Base-by-base conservation (phyloP, 805 yeast genomes). In the Barnettozyma californica region DNA sequence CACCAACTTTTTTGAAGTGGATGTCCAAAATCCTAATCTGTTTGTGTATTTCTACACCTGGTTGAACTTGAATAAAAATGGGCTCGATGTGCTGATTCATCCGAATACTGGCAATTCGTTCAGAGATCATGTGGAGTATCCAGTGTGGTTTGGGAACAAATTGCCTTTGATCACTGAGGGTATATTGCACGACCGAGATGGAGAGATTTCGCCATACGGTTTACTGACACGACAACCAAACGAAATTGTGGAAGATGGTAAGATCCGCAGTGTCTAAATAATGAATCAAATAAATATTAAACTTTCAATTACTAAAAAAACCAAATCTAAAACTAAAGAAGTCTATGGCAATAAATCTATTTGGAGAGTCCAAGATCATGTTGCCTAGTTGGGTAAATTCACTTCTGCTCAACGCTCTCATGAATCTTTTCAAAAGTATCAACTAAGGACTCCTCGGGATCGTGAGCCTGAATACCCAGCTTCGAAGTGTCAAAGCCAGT, bases 401-500 rank as follows among this genome's bases (percentile, higher is more conserved):
- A n/a, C 34, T 40, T 26, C 26, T 7, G 11, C 20, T 16, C 21
- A 16, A 25, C 47, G 19, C 31, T 29, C 9, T 43, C 38, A 5
- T 36, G 34, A n/a, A 9, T 29, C 36, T 47, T 51, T 11, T 34
- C 43, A 9, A 23, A 14, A 7, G 44, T 37, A 39, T 41, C 48
- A 11, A 37, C 48, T 18, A 33, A 23, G 29, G 50, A 47, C 25
- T 43, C 43, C 11, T 43, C 43, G 11, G 47, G 42, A 14, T 29
- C 11, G 37, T 40, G 46, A 42, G 21, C 42, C 18, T 55, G 57
- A 27, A 48, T 57, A 47, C 72, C 95, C 61, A 88, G 67, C 57
- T 71, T 75, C 29, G 75, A 53, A 46, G 79, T 71, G 63, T 89
- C 96, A 65, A 76, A 90, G 34, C 95, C 95, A 49, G 84, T 73